These are phyloP conservation scores for Phenoliferia sp. DNA, from an alignment of 1,284 basidiomycete species.

Conservation along the genomic window DNA sequence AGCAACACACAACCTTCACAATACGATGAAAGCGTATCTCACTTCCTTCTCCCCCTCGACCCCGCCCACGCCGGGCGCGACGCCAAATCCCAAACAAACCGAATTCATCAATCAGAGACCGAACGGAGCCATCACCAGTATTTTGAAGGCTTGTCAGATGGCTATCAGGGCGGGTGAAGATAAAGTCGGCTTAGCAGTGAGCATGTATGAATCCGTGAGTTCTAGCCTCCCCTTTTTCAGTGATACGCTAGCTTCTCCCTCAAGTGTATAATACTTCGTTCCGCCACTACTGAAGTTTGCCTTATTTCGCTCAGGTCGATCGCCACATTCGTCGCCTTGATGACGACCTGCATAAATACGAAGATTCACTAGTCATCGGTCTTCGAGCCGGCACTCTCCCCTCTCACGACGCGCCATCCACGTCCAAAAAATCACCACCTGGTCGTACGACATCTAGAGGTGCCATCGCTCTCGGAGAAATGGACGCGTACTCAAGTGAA, in stretches of 20 bases:
- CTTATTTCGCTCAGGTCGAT: conserved; percentile 35
- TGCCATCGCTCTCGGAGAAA: conserved; percentile 25
- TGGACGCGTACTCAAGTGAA: conserved; percentile 14
- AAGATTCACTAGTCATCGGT: conserved; percentile 32
- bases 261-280: not conserved
- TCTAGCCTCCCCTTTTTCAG: not conserved
- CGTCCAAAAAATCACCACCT: conserved; percentile 6
- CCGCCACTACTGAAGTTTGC: rapidly evolving
- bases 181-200: conserved; percentile 30
- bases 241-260: not conserved
- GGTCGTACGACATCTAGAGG: conserved; percentile 15
- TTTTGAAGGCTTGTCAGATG: conserved; percentile 4
- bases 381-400: conserved; percentile 31
- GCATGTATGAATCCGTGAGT: conserved; percentile 32
- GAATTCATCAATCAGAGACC: not conserved
- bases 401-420: conserved; percentile 30
- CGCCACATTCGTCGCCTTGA: conserved; percentile 36
- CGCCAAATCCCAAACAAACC: not conserved
- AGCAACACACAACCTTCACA: not conserved
- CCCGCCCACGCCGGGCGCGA: not conserved
- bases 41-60: not conserved
- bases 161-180: conserved; percentile 28
- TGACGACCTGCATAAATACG: conserved; percentile 22
- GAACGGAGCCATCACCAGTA: not conserved
- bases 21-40: conserved; percentile 3